Conservation (phyloP, 495 filamentous ascomycete species). For the Aspergillus avenaceus region DNA sequence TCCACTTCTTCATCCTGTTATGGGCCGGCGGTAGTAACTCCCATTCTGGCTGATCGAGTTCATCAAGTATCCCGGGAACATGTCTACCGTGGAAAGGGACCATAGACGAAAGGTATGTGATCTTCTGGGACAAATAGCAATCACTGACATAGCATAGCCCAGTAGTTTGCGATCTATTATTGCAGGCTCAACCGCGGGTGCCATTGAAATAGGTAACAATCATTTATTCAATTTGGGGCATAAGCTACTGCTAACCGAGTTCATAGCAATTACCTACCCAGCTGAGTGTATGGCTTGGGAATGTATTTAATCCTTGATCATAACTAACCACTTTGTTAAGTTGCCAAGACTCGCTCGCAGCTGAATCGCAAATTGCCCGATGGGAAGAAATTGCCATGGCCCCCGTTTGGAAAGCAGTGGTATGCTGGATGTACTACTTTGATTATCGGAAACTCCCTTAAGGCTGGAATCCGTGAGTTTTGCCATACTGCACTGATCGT, state of each 20-base stretch:
- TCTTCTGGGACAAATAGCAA: neutral
- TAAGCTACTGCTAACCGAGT: neutral
- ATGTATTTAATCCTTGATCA: neutral
- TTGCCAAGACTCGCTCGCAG: constrained; percentile 93
- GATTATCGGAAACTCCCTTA: constrained; percentile 93
- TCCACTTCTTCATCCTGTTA: too few species aligned
- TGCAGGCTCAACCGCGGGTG: constrained; percentile 85
- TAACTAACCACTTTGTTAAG: constrained; percentile 33
- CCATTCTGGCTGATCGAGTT: neutral
- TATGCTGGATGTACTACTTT: constrained; percentile 97
- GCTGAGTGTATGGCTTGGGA: constrained; percentile 69
- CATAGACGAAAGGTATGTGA: constrained; percentile 41
- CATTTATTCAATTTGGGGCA: neutral
- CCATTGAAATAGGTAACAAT: constrained; percentile 80
- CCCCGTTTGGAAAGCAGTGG: constrained; percentile 90
- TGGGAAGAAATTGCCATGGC: constrained; percentile 88
- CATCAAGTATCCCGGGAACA: constrained; percentile 8
- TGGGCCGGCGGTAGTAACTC: neutral
- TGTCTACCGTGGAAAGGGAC: constrained; percentile 40
- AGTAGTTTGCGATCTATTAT: constrained; percentile 81
- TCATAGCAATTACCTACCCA: constrained; percentile 89
- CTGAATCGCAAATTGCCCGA: constrained; percentile 81
- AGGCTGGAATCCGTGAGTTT: constrained; percentile 83
- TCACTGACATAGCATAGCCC: constrained; percentile 41
- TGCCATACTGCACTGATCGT: neutral